Conservation (phyloP, 176 grass and related monocot genomes). For the Chloris gayana region DNA sequence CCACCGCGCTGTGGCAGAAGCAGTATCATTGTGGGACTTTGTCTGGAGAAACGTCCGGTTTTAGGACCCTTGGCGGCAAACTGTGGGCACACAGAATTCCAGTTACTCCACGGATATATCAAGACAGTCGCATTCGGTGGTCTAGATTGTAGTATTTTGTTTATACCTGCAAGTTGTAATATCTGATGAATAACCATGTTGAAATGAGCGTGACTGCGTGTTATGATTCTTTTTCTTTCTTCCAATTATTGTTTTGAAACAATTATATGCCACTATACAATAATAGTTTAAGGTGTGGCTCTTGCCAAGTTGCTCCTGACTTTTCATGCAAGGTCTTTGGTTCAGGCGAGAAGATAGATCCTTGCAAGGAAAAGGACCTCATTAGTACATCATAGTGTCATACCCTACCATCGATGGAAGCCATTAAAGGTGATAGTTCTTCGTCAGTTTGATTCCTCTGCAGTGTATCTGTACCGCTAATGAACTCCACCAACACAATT, state of each 20-base stretch:
- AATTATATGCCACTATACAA: not conserved
- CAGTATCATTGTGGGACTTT: too few relatives aligned
- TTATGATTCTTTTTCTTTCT: not conserved
- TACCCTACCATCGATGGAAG: not conserved
- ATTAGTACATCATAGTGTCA: not conserved
- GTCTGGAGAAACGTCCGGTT: too few relatives aligned
- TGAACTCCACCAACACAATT: constrained; percentile 4
- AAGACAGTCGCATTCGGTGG: not conserved
- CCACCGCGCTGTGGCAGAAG: too few relatives aligned
- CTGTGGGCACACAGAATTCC: not conserved
- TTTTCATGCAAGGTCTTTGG: constrained; percentile 26
- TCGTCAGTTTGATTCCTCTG: not conserved
- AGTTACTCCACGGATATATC: not conserved
- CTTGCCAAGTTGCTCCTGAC: constrained; percentile 31
- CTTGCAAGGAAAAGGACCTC: not conserved
- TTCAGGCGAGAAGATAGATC: constrained; percentile 22
- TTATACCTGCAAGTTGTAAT: not conserved
- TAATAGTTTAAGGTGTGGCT: not conserved
- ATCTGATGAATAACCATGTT: constrained; percentile 2
- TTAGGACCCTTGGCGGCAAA: not conserved
- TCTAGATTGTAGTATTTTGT: not conserved
- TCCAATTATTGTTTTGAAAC: not conserved
- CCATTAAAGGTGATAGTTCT: not conserved
- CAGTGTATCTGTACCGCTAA: not conserved
- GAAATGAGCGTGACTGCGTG: not conserved